phyloP scores from a whole-genome alignment of 2,329 filamentous ascomycete species.

The Huntiella savannae region DNA sequence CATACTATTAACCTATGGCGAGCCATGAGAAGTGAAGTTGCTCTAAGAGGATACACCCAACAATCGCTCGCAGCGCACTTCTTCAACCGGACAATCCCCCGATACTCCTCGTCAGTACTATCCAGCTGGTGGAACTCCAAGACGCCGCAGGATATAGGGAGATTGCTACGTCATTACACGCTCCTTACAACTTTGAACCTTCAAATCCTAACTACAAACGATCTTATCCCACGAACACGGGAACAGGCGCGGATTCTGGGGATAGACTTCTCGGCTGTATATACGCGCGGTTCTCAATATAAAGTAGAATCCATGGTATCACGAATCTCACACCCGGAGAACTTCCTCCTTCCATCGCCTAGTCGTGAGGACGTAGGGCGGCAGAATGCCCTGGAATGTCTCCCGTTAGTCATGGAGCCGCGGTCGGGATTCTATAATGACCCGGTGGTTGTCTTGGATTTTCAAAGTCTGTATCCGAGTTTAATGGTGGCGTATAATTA shows the following conservation, averaged over 20 bases:
- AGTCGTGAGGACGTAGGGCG: slow-evolving; percentile 79
- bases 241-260: slow-evolving; percentile 87
- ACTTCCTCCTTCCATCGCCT: slow-evolving; percentile 76
- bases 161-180: slow-evolving; percentile 60
- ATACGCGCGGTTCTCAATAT: slow-evolving; percentile 87
- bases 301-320: slow-evolving; percentile 99
- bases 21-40: slow-evolving; percentile 84
- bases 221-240: slow-evolving; percentile 71
- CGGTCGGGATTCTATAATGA: slow-evolving; percentile 87
- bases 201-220: slow-evolving; percentile 81
- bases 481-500: slow-evolving; percentile 99
- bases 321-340: slow-evolving; percentile 91
- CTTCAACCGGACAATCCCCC: slow-evolving; percentile 69
- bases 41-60: slow-evolving; percentile 83
- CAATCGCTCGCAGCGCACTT: slow-evolving; percentile 90
- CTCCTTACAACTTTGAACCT: slow-evolving; percentile 61
- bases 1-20: slow-evolving; percentile 97
- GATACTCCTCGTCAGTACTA: slow-evolving; percentile 62
- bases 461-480: slow-evolving; percentile 89
- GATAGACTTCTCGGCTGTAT: slow-evolving; percentile 92
- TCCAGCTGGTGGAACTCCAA: slow-evolving; percentile 51
- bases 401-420: slow-evolving; percentile 93
- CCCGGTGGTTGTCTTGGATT: slow-evolving; percentile 79
- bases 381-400: slow-evolving; percentile 85
- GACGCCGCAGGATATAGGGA: slow-evolving; percentile 29